Evolutionary conservation across 805 yeast species (phyloP), one percentile per base, ranked within the genome.

Genomic region (Starmerella tilneyi): DNA sequence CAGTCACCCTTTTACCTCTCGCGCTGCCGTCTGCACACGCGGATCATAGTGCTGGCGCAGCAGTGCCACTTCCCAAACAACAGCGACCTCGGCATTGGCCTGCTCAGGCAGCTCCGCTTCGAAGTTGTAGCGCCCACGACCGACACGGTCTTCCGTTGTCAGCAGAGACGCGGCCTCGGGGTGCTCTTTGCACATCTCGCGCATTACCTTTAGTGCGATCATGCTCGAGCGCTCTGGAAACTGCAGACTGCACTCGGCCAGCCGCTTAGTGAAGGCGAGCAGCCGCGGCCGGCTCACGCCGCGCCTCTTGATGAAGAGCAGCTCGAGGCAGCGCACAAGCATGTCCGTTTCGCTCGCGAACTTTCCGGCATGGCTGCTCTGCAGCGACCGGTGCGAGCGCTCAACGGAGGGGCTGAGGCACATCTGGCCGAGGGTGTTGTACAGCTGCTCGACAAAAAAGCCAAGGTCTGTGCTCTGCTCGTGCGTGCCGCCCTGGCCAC

Each of bases 321-420:
- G 75, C 59, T 89, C 95, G 32, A 89, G 68, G 33, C 88, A 78
- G 49, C 80, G 73, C 44, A 89, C 68, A 17, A 86, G 65, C 57
- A 92, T 66, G 60, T 92, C 97, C 16, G 94, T 80, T 55, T 84
- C 86, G 5, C 96, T 88, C 1, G 94, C 76, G 3, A 86, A 81
- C 59, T 85, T 84, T 32, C 59, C 60, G 5, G 45, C 43, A 63
- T 88, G 96, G 9, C 83, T 78, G 41, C 85, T 66, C 55, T 95
- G 74, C 34, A 86, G 63, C 0, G 94, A 70, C 60, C 82, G 84
- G 61, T 83, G 84, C 2, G 94, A 79, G 48, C 84, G 79, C 60
- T 88, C 97, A 45, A 92, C 68, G 48, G 85, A 94, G 4, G 89
- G 73, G 60, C 88, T 94, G 43, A 81, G 62, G 0, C 88, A 71